A percentile compares a stretch with the other conserved stretches of the same genome.
These are phyloP conservation scores for Lizonia empirigonia DNA, from an alignment of 2,329 filamentous ascomycete species.

Conservation along the genomic window DNA sequence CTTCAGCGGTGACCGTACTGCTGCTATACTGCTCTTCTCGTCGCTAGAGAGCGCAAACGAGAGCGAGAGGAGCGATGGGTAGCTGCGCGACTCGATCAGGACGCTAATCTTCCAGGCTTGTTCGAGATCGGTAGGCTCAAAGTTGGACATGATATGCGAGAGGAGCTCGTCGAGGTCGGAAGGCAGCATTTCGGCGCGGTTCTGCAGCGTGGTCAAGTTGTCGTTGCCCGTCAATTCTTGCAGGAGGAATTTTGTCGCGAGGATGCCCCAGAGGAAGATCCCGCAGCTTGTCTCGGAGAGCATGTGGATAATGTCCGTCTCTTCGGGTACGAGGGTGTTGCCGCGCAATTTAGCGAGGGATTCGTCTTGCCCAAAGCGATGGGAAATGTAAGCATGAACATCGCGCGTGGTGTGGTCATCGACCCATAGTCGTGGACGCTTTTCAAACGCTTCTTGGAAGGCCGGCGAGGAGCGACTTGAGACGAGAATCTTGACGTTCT, in stretches of 20 bases:
- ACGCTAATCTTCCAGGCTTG: conserved; percentile 28
- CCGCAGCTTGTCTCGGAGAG: conserved; percentile 35
- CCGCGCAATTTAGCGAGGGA: conserved; percentile 28
- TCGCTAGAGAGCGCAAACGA: conserved; percentile 32
- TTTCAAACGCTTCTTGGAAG: conserved; percentile 32
- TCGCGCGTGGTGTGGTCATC: conserved; percentile 30
- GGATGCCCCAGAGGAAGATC: conserved; percentile 35
- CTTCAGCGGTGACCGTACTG: conserved; percentile 27
- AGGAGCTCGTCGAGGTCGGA: conserved; percentile 33
- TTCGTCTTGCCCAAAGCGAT: conserved; percentile 25
- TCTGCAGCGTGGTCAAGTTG: conserved; percentile 29
- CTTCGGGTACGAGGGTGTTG: conserved; percentile 28
- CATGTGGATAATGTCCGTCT: conserved; percentile 26
- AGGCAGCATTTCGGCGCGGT: conserved; percentile 32
- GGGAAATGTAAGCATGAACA: conserved; percentile 26
- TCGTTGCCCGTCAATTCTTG: conserved; percentile 28
- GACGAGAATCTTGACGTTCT: conserved; percentile 42
- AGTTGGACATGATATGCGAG: conserved; percentile 28
- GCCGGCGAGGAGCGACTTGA: conserved; percentile 34
- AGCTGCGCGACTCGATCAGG: conserved; percentile 32
- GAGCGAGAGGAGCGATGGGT: conserved; percentile 30
- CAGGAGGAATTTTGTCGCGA: conserved; percentile 32
- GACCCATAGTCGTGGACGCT: conserved; percentile 28
- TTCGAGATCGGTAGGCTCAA: conserved; percentile 27
- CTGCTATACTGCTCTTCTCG: conserved; percentile 24